Evolutionary conservation across 257 asterid genomes (phyloP), one percentile per base, ranked within the genome.

Genomic region (Ocimum tenuiflorum): DNA sequence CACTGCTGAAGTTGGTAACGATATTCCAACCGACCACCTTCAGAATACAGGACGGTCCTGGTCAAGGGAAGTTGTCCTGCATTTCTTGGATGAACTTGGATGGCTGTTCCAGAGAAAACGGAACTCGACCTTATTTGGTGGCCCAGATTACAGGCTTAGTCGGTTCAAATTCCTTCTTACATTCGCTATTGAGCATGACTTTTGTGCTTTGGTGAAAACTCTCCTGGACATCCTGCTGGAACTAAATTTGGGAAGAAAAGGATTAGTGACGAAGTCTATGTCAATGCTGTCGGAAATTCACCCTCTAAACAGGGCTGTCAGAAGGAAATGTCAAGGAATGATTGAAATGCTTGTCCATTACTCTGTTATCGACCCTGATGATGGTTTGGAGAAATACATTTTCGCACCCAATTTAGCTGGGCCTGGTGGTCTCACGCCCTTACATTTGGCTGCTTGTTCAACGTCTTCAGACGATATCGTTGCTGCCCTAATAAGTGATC

Each of bases 21-120:
- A 22, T 33, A 36, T 53, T 66, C 56, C 67, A 20, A 63, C 77
- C 11, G 18, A 74, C 73, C 35, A 63, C 35, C 65, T 55, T 70
- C 80, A 73, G 73, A 75, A 61, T 53, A 45, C 63, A n/a, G 80
- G 71, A 27, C 58, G 62, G 59, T 69, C 85, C 79, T 10, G 76
- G 81, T 64, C 89, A 13, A 80, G 84, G 74, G 88, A 76, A 68
- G 84, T 72, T 58, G 69, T 77, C 47, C 76, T 87, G 65, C 86
- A 82, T 71, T 92, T 89, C 77, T 77, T 89, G 80, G 79, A 92
- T 71, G 97, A 92, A 77, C 84, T 89, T 8, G 98, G 99, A 38
- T 92, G 99, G 99, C 72, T 92, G 38, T 91, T 89, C 60, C 99
- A 92, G 73, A 80, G 95, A 81, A 89, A 85, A 53, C 55, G 77